Percentiles rank a stretch among this genome's conserved stretches.
Evolutionary conservation across 73 alveolate genomes (phyloP).

Genomic region (Loxodes magnus): DNA sequence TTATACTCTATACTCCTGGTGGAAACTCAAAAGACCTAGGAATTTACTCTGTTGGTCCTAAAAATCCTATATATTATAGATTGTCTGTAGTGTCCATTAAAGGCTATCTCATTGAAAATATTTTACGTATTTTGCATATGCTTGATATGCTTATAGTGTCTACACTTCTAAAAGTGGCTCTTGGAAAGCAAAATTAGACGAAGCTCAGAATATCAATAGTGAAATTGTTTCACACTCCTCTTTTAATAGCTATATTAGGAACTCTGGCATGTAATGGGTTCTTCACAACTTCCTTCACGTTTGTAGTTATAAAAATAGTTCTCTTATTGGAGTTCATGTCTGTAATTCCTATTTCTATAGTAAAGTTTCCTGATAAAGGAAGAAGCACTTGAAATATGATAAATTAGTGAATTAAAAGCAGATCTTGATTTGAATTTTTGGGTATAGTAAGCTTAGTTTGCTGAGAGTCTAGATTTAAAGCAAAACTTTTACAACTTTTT

Average conservation of each 20-base stretch:
- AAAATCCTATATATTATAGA: neutral
- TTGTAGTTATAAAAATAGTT: slow-evolving; percentile 57
- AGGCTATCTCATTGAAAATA: slow-evolving; percentile 77
- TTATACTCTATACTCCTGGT: slow-evolving; percentile 9
- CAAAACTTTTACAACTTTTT: slow-evolving; percentile 22
- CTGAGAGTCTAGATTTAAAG: slow-evolving; percentile 16
- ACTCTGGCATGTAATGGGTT: slow-evolving; percentile 79
- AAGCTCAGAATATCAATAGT: slow-evolving; percentile 55
- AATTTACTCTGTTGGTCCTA: slow-evolving; percentile 3
- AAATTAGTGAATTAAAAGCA: too few species aligned
- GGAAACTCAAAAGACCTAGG: slow-evolving; percentile 25
- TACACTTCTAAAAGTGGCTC: slow-evolving; percentile 47
- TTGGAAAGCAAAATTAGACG: slow-evolving; percentile 54
- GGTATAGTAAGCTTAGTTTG: slow-evolving; percentile 19
- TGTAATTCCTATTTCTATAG: slow-evolving; percentile 62
- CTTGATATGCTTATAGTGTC: slow-evolving; percentile 51
- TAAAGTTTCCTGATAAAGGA: too few species aligned
- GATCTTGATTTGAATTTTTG: too few species aligned
- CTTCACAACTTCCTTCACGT: slow-evolving; percentile 48
- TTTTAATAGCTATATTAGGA: slow-evolving; percentile 55
- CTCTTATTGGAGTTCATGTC: slow-evolving; percentile 63
- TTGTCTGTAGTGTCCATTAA: slow-evolving; percentile 36
- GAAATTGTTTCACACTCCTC: slow-evolving; percentile 66
- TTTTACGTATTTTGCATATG: slow-evolving; percentile 54
- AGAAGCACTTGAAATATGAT: too few species aligned